phyloP scores from a whole-genome alignment of 148 eudicot genomes.

The Camellia japonica region DNA sequence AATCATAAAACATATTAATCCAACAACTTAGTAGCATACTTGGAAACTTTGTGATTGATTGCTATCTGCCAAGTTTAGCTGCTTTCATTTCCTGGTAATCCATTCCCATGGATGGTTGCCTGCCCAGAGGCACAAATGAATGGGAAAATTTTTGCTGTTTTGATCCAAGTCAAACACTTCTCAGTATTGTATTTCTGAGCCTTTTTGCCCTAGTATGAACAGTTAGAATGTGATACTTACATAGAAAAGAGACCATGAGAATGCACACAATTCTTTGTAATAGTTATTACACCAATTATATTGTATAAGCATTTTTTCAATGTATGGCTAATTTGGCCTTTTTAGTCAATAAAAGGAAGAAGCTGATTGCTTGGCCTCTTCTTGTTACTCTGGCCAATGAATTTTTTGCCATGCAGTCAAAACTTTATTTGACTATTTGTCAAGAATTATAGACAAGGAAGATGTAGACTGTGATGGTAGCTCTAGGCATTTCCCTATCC shows the following conservation, averaged over 20 bases:
- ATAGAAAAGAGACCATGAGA: neutral
- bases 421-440: neutral
- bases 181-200: neutral
- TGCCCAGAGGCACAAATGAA: neutral
- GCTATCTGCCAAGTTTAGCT: neutral
- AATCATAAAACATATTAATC: neutral
- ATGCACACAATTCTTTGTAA: neutral
- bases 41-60: neutral
- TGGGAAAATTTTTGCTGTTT: neutral
- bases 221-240: neutral
- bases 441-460: neutral
- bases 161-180: neutral
- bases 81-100: neutral
- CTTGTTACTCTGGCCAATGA: neutral
- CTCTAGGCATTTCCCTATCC: slow-evolving; percentile 6
- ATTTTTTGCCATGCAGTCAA: neutral
- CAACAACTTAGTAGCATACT: neutral
- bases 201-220: neutral
- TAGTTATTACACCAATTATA: too few species aligned
- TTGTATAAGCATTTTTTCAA: neutral
- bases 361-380: slow-evolving; percentile 7
- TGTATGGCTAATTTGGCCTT: neutral
- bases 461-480: slow-evolving; percentile 3
- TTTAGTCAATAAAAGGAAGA: neutral
- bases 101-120: neutral